Conservation (phyloP, 139 green algal species). For the Coelastrella sp. region DNA sequence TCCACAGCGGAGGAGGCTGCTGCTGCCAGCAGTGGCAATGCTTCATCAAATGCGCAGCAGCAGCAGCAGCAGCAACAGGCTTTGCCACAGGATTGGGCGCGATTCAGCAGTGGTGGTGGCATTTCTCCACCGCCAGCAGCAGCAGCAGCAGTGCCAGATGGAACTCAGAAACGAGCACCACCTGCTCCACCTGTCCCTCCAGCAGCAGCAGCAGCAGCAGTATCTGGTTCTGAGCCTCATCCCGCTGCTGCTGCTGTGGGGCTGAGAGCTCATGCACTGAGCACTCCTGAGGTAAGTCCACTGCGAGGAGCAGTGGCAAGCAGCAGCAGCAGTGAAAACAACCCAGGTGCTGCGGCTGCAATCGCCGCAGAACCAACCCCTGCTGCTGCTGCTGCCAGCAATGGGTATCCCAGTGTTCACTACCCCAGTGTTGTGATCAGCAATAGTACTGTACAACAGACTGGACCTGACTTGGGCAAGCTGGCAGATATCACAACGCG, state of each 20-base stretch:
- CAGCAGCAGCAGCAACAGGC: neutral
- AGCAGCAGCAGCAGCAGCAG: conserved; percentile 19
- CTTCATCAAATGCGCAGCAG: neutral
- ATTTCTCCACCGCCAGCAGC: neutral
- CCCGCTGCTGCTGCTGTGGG: neutral
- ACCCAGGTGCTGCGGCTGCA: neutral
- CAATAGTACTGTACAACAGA: conserved; percentile 19
- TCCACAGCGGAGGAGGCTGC: neutral
- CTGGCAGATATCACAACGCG: conserved; percentile 17
- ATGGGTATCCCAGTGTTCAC: neutral
- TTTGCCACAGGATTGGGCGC: conserved; percentile 1
- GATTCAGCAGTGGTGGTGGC: neutral
- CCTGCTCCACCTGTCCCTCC: neutral
- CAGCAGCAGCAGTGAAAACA: conserved; percentile 1
- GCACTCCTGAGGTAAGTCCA: neutral
- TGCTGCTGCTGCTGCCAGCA: neutral
- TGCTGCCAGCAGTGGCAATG: neutral
- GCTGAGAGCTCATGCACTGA: neutral
- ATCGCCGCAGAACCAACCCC: neutral
- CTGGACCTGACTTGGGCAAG: neutral
- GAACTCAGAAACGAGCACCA: neutral
- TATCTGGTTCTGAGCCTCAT: neutral
- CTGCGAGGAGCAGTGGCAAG: neutral
- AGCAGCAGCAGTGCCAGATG: neutral
- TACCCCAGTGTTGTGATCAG: neutral